Evolutionary conservation across 163 green algal genomes (phyloP).

Genomic region (Volvox carteri): DNA sequence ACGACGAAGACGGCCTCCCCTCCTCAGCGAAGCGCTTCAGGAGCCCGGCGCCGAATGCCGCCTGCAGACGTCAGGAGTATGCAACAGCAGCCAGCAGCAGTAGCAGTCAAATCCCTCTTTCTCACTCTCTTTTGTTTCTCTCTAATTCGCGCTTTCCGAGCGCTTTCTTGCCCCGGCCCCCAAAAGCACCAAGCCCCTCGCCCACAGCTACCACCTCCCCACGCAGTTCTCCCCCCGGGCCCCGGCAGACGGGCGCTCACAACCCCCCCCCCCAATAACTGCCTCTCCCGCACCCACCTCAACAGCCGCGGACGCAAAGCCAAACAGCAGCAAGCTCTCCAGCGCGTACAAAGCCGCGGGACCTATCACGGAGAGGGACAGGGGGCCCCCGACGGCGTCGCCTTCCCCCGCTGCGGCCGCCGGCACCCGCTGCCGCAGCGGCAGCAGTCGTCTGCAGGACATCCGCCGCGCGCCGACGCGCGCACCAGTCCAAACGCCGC

Average conservation of each 20-base stretch:
- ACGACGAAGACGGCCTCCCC: background rate
- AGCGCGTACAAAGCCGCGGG: conserved; percentile 73
- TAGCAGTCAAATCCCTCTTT: background rate
- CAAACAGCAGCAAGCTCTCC: conserved; percentile 84
- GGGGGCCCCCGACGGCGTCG: conserved; percentile 27
- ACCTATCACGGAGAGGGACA: conserved; percentile 62
- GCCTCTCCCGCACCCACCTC: conserved; percentile 58
- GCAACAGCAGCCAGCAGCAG: background rate
- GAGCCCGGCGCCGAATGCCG: conserved; percentile 22
- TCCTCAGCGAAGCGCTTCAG: conserved; percentile 50
- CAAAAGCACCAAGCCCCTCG: too few relatives aligned
- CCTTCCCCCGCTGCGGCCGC: background rate
- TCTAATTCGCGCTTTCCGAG: background rate
- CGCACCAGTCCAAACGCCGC: conserved; percentile 84
- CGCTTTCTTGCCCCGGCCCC: too few relatives aligned
- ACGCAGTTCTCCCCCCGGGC: background rate
- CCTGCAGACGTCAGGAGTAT: background rate
- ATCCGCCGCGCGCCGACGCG: conserved; percentile 70
- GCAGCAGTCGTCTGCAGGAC: conserved; percentile 55
- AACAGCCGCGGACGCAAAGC: conserved; percentile 83
- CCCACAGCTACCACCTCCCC: background rate
- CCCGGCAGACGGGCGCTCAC: background rate
- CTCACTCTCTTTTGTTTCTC: background rate
- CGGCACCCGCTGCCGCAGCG: too few relatives aligned
- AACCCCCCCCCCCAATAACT: background rate